These are phyloP conservation scores for Penicillium simplicissimum DNA, from an alignment of 495 filamentous ascomycete genomes.

Conservation along the genomic window DNA sequence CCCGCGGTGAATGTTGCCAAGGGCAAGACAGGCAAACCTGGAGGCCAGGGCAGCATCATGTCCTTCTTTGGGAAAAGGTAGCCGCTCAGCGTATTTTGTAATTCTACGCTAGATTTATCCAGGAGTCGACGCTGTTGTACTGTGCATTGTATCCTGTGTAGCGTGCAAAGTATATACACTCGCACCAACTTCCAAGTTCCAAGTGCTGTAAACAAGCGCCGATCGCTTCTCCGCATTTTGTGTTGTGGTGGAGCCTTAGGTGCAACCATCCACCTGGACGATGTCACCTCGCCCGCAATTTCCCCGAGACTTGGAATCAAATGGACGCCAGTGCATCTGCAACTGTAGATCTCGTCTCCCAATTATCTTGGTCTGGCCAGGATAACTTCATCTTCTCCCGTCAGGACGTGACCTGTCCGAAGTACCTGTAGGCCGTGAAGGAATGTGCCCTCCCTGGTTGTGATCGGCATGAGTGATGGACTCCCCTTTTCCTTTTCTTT, in stretches of 20 bases:
- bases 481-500: slow-evolving; percentile 13
- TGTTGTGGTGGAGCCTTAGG: slow-evolving; percentile 15
- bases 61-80: slow-evolving; percentile 90
- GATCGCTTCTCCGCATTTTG: slow-evolving; percentile 33
- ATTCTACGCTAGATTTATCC: slow-evolving; percentile 5
- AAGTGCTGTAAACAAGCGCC: slow-evolving; percentile 18
- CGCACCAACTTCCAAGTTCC: too few relatives aligned
- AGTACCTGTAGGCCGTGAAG: not conserved
- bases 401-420: not conserved
- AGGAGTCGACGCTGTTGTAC: not conserved
- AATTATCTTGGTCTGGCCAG: not conserved
- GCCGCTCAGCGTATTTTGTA: not conserved
- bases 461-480: slow-evolving; percentile 23
- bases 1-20: slow-evolving; percentile 48
- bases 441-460: slow-evolving; percentile 27
- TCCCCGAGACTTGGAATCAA: slow-evolving; percentile 5
- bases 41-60: slow-evolving; percentile 83
- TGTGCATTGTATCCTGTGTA: not conserved
- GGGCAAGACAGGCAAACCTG: slow-evolving; percentile 65
- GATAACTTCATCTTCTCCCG: not conserved
- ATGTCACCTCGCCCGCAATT: slow-evolving; percentile 30
- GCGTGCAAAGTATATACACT: too few relatives aligned
- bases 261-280: slow-evolving; percentile 21
- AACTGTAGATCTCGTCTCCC: not conserved
- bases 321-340: not conserved